A percentile compares a stretch with the other conserved stretches of the same genome.
phyloP scores from a whole-genome alignment of 1,139 yeast genomes.

The Trichomonascaceae sp. region DNA sequence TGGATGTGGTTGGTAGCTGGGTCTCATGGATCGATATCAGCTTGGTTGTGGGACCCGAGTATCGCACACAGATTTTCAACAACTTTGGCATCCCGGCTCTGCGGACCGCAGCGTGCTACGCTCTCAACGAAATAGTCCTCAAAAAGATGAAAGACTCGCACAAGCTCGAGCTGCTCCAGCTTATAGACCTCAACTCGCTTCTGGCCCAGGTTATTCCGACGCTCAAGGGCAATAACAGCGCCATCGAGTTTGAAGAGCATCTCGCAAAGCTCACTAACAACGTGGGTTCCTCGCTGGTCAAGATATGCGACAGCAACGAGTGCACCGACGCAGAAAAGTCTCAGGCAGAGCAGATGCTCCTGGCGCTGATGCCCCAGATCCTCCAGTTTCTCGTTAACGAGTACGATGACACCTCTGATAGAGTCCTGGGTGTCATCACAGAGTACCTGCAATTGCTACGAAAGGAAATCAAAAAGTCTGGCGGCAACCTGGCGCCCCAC shows the following conservation, averaged over 20 bases:
- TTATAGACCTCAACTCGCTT: slow-evolving; percentile 52
- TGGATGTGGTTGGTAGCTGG: slow-evolving; percentile 68
- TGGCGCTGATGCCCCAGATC: slow-evolving; percentile 61
- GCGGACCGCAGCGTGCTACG: slow-evolving; percentile 52
- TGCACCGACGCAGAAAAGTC: slow-evolving; percentile 24
- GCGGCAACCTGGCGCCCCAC: slow-evolving; percentile 20
- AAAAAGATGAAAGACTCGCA: slow-evolving; percentile 89
- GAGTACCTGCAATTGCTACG: slow-evolving; percentile 62
- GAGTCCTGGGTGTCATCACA: slow-evolving; percentile 68
- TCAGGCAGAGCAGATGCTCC: slow-evolving; percentile 32
- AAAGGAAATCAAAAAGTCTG: slow-evolving; percentile 30
- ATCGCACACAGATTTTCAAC: slow-evolving; percentile 48
- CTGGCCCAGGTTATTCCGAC: slow-evolving; percentile 25
- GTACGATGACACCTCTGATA: slow-evolving; percentile 78
- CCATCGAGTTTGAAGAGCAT: slow-evolving; percentile 57
- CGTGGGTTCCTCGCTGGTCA: slow-evolving; percentile 62
- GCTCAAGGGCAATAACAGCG: slow-evolving; percentile 5
- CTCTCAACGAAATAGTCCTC: slow-evolving; percentile 68
- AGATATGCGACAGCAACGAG: slow-evolving; percentile 40
- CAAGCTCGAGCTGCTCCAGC: slow-evolving; percentile 61
- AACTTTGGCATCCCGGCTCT: slow-evolving; percentile 40
- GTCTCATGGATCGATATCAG: slow-evolving; percentile 92
- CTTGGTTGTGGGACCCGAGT: slow-evolving; percentile 56
- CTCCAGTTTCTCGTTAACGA: slow-evolving; percentile 63
- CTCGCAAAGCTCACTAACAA: slow-evolving; percentile 63